Evolutionary conservation across 495 filamentous ascomycete genomes (phyloP), one percentile per base, ranked within the genome.

Genomic region (Hyaloscypha finlandica): DNA sequence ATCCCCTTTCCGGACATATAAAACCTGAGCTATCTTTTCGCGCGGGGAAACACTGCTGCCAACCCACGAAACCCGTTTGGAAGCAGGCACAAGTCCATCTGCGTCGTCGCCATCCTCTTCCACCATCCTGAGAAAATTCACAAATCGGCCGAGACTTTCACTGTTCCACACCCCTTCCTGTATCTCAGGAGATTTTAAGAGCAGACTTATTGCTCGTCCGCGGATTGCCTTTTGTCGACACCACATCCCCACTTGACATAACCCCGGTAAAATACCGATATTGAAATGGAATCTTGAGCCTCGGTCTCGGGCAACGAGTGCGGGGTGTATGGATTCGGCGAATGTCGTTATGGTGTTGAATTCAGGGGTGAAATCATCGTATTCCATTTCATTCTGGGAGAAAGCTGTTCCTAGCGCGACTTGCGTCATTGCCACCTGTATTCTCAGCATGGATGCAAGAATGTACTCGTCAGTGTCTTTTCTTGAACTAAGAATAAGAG

Each of bases 251-350:
- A 48, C 42, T 19, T 48, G 42, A 19, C 42, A 48, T 16, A 48
- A 12, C 4, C 42, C 42, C 4, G 42, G 42, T 4, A 48, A 12
- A 54, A 81, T 73, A 19, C 77, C 75, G n/a, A 77, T 56, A 35
- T 77, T 74, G 30, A 78, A 59, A 25, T 62, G 60, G 65, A 78
- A 77, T 9, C 37, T 45, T 5, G 69, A 32, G 20, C 35, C 48
- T 37, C 39, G 19, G 20, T 22, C 25, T 33, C 19, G 9, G 8
- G 58, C 22, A 16, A 42, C 11, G 3, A 61, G 30, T 14, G 12
- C 20, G 2, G 73, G 62, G 8, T 64, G 54, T 20, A 69, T 33
- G 8, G 14, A n/a, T 22, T 65, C 45, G 19, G 37, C 14, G 5
- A 69, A 39, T 12, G 31, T 30, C 6, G 65, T 55, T 25, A 69